Evolutionary conservation across 768 basidiomycete species (phyloP), one percentile per base, ranked within the genome.

Genomic region (Collybia sp.): DNA sequence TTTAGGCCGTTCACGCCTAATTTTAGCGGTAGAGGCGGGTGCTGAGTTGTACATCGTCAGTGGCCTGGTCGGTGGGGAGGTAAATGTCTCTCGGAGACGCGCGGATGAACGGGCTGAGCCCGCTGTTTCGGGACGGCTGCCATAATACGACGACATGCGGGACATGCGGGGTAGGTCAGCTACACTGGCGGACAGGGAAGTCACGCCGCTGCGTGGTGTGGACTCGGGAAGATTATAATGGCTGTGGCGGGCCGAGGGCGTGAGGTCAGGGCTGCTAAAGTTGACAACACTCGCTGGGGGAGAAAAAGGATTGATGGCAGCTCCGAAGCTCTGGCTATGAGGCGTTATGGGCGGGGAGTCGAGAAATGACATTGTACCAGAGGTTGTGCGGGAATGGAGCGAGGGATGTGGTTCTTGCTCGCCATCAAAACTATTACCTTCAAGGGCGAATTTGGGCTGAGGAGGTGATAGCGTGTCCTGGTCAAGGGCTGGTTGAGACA

Each of bases 21-120:
- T 56, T 51, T 70, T 72, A 38, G 60, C 51, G 8, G 8, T 8
- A 6, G 73, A 60, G 1, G 69, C 56, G 10, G 79, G 71, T 1
- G 77, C 63, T 0, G 70, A 64, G 15, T 75, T 80, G 61, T 78
- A 67, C 40, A 78, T 66, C 3, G 81, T 85, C 30, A 77, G 51
- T 0, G 80, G 80, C 9, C 83, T 77, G 18, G 75, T 61, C 1
- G 76, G 76, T 11, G 83, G 83, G 1, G 77, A 75, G 0, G 78
- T 70, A 48, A 85, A 81, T 2, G 75, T 58, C 52, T 83, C 82
- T 42, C 83, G 67, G n/a, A 69, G 46, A 16, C 72, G 68, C 18
- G 67, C 46, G 6, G 70, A 68, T 3, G 72, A 69, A 17, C 69
- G 66, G 31, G 47, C 49, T 2, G 69, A 65, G 30, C 55, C 59